These are phyloP conservation scores for Gynostemma pentaphyllum DNA, from an alignment of 306 rosid species.

Conservation along the genomic window DNA sequence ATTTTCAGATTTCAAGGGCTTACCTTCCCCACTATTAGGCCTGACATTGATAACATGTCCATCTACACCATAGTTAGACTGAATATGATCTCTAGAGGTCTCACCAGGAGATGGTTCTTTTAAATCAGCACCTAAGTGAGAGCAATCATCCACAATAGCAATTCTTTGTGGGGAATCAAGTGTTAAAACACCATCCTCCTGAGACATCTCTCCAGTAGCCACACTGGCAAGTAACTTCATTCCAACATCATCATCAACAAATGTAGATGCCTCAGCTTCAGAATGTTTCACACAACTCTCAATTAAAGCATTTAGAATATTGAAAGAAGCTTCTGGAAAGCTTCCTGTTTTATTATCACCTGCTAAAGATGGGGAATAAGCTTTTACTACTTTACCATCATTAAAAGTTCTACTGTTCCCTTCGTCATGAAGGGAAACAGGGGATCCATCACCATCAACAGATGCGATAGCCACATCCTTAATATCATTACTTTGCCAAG, in stretches of 20 bases:
- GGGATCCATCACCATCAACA: slow-evolving; percentile 44
- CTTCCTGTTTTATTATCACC: slow-evolving; percentile 40
- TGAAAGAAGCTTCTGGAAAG: slow-evolving; percentile 53
- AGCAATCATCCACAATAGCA: slow-evolving; percentile 15
- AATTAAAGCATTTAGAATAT: slow-evolving; percentile 65
- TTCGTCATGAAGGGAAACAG: slow-evolving; percentile 19
- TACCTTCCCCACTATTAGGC: no score
- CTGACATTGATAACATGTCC: no score
- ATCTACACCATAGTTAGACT: no score
- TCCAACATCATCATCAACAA: slow-evolving; percentile 60
- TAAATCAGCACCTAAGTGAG: slow-evolving; percentile 11
- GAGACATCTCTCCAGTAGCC: slow-evolving; percentile 67
- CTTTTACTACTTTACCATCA: no score
- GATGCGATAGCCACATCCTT: slow-evolving; percentile 23
- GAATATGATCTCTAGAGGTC: no score
- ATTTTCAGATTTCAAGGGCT: no score
- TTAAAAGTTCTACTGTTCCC: no score
- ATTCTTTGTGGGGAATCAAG: slow-evolving; percentile 45
- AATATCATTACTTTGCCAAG: slow-evolving; percentile 31
- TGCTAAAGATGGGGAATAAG: no score
- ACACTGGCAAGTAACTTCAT: slow-evolving; percentile 95
- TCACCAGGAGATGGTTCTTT: background rate
- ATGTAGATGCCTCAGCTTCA: slow-evolving; percentile 29
- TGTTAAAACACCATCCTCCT: slow-evolving; percentile 42
- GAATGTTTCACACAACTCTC: slow-evolving; percentile 76